Conservation (phyloP, 1,284 basidiomycete genomes). For the Cryptococcus jaspeensis region DNA sequence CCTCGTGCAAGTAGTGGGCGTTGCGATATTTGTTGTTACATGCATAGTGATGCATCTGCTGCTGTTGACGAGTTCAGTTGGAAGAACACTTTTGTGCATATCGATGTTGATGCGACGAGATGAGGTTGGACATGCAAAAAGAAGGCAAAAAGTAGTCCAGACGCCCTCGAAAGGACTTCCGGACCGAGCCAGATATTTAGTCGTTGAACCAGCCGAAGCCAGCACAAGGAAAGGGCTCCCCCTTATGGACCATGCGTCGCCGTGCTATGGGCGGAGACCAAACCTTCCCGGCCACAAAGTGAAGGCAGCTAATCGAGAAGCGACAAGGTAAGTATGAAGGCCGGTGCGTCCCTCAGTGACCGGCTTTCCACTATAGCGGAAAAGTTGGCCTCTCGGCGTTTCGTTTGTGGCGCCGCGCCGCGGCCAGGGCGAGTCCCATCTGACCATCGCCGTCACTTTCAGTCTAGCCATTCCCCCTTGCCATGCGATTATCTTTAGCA, state of each 20-base stretch:
- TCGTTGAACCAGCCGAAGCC: conserved; percentile 44
- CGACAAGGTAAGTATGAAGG: conserved; percentile 44
- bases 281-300: conserved; percentile 31
- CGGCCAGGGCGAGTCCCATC: not conserved
- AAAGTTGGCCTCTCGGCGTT: too few relatives aligned
- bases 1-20: too few relatives aligned
- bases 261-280: conserved; percentile 46
- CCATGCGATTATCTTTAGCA: too few relatives aligned
- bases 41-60: too few relatives aligned
- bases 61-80: too few relatives aligned
- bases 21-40: too few relatives aligned
- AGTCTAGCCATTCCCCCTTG: not conserved
- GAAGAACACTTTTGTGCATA: too few relatives aligned
- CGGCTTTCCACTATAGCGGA: conserved; percentile 3
- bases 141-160: conserved; percentile 26
- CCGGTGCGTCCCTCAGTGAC: not conserved
- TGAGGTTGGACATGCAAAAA: not conserved
- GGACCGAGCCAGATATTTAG: conserved; percentile 44
- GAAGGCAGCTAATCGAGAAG: conserved; percentile 31
- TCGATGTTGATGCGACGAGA: not conserved
- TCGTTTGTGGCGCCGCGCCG: too few relatives aligned
- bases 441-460: not conserved
- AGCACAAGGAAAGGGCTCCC: conserved; percentile 43
- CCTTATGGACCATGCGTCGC: conserved; percentile 46
- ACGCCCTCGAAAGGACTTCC: conserved; percentile 45